Percentiles rank a stretch among this genome's conserved stretches.
Evolutionary conservation across 2,329 filamentous ascomycete genomes (phyloP).

Genomic region (Alternaria atra): DNA sequence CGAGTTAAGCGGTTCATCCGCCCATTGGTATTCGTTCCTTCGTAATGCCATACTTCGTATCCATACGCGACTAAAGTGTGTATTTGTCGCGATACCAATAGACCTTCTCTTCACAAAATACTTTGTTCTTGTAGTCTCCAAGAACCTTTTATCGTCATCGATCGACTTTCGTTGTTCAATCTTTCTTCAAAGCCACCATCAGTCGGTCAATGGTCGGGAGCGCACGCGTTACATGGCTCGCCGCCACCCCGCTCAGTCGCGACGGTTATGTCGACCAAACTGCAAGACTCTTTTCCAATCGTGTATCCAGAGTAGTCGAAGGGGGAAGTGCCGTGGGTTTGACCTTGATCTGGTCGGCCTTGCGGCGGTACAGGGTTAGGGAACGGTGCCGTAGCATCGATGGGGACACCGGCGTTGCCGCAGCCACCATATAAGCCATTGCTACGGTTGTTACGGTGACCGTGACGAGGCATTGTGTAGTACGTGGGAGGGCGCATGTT

Average conservation of each 20-base stretch:
- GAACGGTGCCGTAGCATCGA: slow-evolving; percentile 44
- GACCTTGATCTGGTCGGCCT: slow-evolving; percentile 18
- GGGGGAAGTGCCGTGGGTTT: background rate
- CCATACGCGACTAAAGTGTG: background rate
- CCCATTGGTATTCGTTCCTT: background rate
- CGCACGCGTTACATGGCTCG: slow-evolving; percentile 13
- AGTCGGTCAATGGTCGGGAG: slow-evolving; percentile 7
- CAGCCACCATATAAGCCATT: slow-evolving; percentile 36
- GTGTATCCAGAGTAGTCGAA: slow-evolving; percentile 3
- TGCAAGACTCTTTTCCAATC: slow-evolving; percentile 11
- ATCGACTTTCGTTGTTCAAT: background rate
- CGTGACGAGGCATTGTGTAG: slow-evolving; percentile 9
- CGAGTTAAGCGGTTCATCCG: background rate
- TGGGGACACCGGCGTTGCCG: slow-evolving; percentile 33
- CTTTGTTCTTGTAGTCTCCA: background rate
- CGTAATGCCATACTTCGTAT: background rate
- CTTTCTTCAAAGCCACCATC: background rate
- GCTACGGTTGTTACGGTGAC: slow-evolving; percentile 13
- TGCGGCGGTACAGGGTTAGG: slow-evolving; percentile 40
- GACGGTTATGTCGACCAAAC: slow-evolving; percentile 8
- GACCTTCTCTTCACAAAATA: background rate
- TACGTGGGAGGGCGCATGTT: background rate
- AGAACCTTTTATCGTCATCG: too few relatives aligned
- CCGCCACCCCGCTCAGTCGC: slow-evolving; percentile 10
- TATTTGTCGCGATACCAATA: background rate